Base-by-base conservation (phyloP, 257 asterid genomes). In the Leptodermis oblonga region DNA sequence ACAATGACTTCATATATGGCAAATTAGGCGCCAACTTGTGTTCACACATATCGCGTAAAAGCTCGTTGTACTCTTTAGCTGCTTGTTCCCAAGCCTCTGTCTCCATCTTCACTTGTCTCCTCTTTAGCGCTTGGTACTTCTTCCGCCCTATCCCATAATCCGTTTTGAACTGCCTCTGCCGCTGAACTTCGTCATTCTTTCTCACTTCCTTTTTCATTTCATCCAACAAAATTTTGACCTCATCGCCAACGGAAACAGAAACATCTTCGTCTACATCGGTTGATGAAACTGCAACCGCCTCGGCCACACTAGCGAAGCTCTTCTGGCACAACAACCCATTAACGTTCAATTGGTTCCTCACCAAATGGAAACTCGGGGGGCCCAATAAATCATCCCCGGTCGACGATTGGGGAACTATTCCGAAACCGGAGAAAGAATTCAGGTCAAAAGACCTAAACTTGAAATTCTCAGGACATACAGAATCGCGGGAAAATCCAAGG, bases 71-170 rank as follows among this genome's bases (percentile, higher is more conserved):
- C 69, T 93, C 99, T 65, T 33, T 89, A 0, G 97, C 96, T 0
- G 97, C 96, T 56, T 87, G 84, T 66, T 88, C 80, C 99, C 97
- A 90, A 2, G 97, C 97, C 76, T 88, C 97, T 0, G 97, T 87
- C 82, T 93, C 99, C 51, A 78, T 66, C 83, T 87, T 87, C 67
- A 90, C 80, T 70, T 93, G 99, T 65, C 92, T 87, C 82, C 85
- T 84, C 55, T 94, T 86, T 37, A 93, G 88, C 33, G 46, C 51
- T 64, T 68, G 77, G 74, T 86, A 93, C 82, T 82, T 93, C 31
- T 89, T 90, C 51, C 76, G n/a, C 64, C 88, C 86, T 86, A 90
- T 68, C 68, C 88, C 86, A 51, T 64, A 69, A 20, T 56, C 62
- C 48, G 68, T 54, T 62, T 77, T 82, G 68, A 74, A 73, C 34